A percentile compares a stretch with the other conserved stretches of the same genome.
phyloP scores from a whole-genome alignment of 2,329 filamentous ascomycete genomes.

The Colletotrichum salicis region DNA sequence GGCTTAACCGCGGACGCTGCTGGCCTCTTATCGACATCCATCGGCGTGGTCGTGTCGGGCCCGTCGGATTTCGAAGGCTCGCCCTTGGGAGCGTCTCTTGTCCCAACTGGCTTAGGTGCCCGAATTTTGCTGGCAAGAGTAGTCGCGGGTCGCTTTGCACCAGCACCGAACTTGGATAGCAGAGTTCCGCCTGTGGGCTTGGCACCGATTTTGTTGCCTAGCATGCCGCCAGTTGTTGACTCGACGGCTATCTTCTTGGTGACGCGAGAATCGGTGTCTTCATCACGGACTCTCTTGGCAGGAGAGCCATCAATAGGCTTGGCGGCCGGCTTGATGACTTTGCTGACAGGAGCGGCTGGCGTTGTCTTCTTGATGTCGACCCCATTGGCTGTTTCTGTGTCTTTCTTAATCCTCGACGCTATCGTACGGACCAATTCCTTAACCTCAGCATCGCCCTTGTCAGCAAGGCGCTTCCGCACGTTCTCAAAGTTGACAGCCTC shows the following conservation, averaged over 20 bases:
- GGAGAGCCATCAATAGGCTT: constrained; percentile 45
- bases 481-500: constrained; percentile 74
- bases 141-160: constrained; percentile 45
- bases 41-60: constrained; percentile 20
- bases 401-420: constrained; percentile 57
- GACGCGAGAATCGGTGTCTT: constrained; percentile 51
- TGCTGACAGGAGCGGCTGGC: constrained; percentile 30
- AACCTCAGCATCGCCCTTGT: constrained; percentile 72
- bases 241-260: constrained; percentile 57
- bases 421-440: constrained; percentile 71
- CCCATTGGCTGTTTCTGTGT: constrained; percentile 39
- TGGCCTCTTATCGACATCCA: constrained; percentile 35
- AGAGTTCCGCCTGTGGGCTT: constrained; percentile 45
- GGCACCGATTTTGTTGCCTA: constrained; percentile 53
- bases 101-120: constrained; percentile 46
- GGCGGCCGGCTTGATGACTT: constrained; percentile 43
- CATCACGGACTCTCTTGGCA: constrained; percentile 52
- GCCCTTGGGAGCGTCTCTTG: constrained; percentile 38
- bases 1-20: constrained; percentile 36
- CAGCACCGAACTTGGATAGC: constrained; percentile 38
- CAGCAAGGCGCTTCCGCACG: constrained; percentile 70
- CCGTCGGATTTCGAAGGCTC: constrained; percentile 37
- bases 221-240: constrained; percentile 45
- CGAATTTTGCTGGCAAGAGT: constrained; percentile 62
- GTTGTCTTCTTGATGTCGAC: constrained; percentile 38